Evolutionary conservation across 306 rosid species (phyloP).

Genomic region (Dalbergia oliveri): DNA sequence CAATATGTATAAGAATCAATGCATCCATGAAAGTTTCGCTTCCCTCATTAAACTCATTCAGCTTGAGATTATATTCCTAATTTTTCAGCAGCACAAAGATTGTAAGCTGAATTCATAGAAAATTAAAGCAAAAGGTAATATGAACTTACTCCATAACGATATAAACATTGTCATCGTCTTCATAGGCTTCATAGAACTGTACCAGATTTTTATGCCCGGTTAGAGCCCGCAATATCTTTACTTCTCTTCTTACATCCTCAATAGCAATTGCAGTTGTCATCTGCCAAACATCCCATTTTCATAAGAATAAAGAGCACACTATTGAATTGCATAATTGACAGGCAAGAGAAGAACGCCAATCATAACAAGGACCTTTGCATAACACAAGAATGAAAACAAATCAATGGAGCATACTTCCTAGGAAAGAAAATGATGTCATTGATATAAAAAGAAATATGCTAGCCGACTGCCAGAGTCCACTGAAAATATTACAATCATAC

Average conservation of each 20-base stretch:
- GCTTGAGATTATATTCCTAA: constrained; percentile 1
- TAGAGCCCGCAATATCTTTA: constrained; percentile 80
- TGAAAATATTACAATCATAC: constrained; percentile 39
- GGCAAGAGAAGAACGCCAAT: constrained; percentile 31
- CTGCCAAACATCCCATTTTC: constrained; percentile 57
- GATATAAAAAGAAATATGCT: neutral
- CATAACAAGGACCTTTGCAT: neutral
- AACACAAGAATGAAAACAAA: constrained; percentile 32
- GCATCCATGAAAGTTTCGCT: neutral
- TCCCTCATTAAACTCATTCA: neutral
- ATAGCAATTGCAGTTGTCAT: constrained; percentile 89
- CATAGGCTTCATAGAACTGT: constrained; percentile 85
- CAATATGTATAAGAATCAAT: neutral
- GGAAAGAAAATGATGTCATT: constrained; percentile 20
- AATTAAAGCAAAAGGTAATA: constrained; percentile 4
- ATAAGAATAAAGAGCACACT: constrained; percentile 45
- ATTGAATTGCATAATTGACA: constrained; percentile 27
- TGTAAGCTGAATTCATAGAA: neutral
- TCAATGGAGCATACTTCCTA: constrained; percentile 18
- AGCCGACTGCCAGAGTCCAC: neutral
- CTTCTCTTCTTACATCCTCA: constrained; percentile 92
- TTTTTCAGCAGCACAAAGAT: constrained; percentile 21
- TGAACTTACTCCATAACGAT: constrained; percentile 89
- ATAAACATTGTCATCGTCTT: constrained; percentile 82
- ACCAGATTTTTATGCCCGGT: constrained; percentile 84